phyloP scores from a whole-genome alignment of 495 filamentous ascomycete species.

The Tuber umbilicatum region DNA sequence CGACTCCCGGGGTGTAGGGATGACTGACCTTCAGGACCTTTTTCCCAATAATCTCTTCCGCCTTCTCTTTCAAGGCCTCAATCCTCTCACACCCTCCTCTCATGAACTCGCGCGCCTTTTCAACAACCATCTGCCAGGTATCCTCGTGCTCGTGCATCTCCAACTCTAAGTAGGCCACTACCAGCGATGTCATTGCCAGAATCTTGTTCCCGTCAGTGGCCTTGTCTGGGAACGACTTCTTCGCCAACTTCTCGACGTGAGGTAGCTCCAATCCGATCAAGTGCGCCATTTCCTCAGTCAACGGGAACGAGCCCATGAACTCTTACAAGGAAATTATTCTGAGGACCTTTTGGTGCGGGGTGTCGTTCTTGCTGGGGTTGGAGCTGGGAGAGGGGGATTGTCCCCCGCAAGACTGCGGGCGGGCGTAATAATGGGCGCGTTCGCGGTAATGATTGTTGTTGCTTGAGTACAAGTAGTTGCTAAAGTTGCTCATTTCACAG shows the following conservation, averaged over 20 bases:
- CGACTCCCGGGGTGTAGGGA: background rate
- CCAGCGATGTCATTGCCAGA: constrained; percentile 49
- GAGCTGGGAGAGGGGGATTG: background rate
- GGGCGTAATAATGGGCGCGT: too few species aligned
- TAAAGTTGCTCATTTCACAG: too few species aligned
- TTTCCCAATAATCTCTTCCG: background rate
- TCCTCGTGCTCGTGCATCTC: constrained; percentile 45
- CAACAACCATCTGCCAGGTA: constrained; percentile 54
- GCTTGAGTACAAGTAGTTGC: too few species aligned
- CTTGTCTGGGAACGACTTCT: constrained; percentile 8
- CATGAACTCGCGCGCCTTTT: constrained; percentile 49
- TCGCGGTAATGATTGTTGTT: too few species aligned
- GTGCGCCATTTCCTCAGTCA: constrained; percentile 30
- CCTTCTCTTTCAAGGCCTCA: background rate
- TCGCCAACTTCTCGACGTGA: constrained; percentile 16
- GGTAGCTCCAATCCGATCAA: constrained; percentile 24
- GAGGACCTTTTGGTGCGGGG: constrained; percentile 18
- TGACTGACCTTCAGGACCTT: background rate
- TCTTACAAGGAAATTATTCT: constrained; percentile 48
- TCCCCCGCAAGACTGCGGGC: too few species aligned
- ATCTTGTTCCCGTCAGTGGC: background rate
- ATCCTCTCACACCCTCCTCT: background rate
- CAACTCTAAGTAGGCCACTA: constrained; percentile 48
- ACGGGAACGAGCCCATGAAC: constrained; percentile 46
- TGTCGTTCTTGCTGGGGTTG: background rate